A percentile compares a stretch with the other conserved stretches of the same genome.
Evolutionary conservation across 768 basidiomycete genomes (phyloP).

Genomic region (Amanita muscaria): DNA sequence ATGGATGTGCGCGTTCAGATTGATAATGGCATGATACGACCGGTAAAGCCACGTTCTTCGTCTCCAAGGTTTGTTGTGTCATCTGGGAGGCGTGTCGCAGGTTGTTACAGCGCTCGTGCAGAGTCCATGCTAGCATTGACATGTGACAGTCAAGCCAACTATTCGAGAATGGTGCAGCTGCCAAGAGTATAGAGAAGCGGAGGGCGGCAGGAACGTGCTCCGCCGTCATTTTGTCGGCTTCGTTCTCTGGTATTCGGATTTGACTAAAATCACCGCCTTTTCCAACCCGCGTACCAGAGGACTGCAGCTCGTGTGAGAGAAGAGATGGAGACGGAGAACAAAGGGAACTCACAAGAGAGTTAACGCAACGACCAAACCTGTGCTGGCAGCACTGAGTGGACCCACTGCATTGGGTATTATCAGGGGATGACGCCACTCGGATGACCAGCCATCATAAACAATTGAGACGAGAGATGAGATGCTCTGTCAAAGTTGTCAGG

Average conservation of each 20-base stretch:
- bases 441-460: too few species aligned
- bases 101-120: conserved; percentile 29
- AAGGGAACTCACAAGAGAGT: conserved; percentile 46
- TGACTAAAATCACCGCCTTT: conserved; percentile 57
- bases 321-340: background rate
- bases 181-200: conserved; percentile 85
- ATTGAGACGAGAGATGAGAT: too few species aligned
- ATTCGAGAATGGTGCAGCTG: conserved; percentile 60
- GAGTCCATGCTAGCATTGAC: conserved; percentile 39
- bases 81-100: conserved; percentile 26
- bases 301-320: conserved; percentile 22
- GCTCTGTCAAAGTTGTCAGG: too few species aligned
- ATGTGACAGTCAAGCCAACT: conserved; percentile 77
- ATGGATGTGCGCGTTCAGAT: too few species aligned
- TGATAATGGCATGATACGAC: too few species aligned
- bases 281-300: conserved; percentile 83
- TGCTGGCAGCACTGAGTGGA: conserved; percentile 74
- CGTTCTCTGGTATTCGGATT: conserved; percentile 73
- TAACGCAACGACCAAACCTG: conserved; percentile 64
- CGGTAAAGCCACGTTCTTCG: conserved; percentile 62
- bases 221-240: conserved; percentile 78
- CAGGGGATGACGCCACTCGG: too few species aligned
- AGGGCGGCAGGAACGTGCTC: conserved; percentile 92
- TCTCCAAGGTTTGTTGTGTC: conserved; percentile 43
- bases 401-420: conserved; percentile 77